These are phyloP conservation scores for Xylaria intraflava DNA, from an alignment of 495 filamentous ascomycete genomes.

Conservation along the genomic window DNA sequence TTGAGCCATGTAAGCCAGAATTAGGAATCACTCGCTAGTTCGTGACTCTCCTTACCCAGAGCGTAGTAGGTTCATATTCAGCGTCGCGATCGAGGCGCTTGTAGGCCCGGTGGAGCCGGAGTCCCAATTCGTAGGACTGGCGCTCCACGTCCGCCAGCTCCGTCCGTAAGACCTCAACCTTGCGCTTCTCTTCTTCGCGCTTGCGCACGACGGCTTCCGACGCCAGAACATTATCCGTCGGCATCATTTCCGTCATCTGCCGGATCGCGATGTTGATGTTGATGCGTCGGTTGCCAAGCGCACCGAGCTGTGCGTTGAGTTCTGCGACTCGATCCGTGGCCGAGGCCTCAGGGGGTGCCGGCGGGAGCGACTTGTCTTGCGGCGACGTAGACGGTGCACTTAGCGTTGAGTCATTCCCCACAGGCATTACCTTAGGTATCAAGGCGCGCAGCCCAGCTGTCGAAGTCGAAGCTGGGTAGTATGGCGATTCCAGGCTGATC, in stretches of 20 bases:
- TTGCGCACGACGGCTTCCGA: constrained; percentile 38
- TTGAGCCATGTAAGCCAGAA: too few species aligned
- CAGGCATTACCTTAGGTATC: constrained; percentile 11
- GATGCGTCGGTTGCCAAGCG: constrained; percentile 56
- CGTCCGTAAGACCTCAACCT: constrained; percentile 58
- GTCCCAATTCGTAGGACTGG: constrained; percentile 78
- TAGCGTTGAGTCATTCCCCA: constrained; percentile 3
- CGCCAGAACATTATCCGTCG: constrained; percentile 43
- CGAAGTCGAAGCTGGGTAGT: constrained; percentile 11
- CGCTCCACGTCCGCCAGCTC: constrained; percentile 74
- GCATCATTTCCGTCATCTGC: constrained; percentile 63
- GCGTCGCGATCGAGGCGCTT: constrained; percentile 63
- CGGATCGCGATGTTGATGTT: constrained; percentile 67
- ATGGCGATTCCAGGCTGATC: constrained; percentile 23
- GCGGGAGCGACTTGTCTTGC: constrained; percentile 52
- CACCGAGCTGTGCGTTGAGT: constrained; percentile 60
- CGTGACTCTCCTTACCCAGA: constrained; percentile 76
- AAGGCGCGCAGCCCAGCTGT: constrained; percentile 8
- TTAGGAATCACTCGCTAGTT: too few species aligned
- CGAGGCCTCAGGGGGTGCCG: constrained; percentile 50
- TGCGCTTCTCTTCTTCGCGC: constrained; percentile 63
- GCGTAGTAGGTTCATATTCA: constrained; percentile 57
- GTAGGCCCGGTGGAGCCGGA: constrained; percentile 75
- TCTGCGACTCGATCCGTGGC: constrained; percentile 55
- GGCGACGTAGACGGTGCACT: constrained; percentile 15